Evolutionary conservation across 163 green algal species (phyloP), one percentile per base, ranked within the genome.

Genomic region (Volvox carteri): DNA sequence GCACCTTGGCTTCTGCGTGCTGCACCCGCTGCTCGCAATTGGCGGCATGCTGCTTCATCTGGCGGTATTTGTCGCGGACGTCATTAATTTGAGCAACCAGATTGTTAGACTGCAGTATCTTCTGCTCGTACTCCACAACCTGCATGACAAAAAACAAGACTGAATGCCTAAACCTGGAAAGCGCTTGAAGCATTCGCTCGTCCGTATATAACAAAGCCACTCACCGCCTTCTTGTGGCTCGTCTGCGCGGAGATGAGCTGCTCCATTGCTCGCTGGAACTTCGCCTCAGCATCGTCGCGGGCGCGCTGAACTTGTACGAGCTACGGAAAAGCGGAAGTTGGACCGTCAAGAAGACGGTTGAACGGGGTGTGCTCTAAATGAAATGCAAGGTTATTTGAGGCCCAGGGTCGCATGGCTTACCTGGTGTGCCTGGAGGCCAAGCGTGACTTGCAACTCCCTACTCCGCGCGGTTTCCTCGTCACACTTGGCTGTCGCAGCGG

Each of bases 231-330:
- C 30, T 89, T 89, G 70, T 77, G 54, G 28, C 33, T 65, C 7
- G 84, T 89, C 54, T 84, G 72, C 9, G 84, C 54, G 6, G 42
- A 25, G 41, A 89, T 84, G n/a, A 89, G 72, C 84, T 89, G 84
- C 39, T 89, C 72, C 84, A 89, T 89, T n/a, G 84, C 84, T 56
- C 73, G 80, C 25, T 84, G 62, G 84, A 84, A 84, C 54, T 76
- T 77, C 2, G 84, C 84, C 41, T 84, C 72, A 0, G 39, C 39
- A 60, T 89, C 84, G 18, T 89, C 84, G 5, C 52, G 52, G 5
- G 39, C 72, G 9, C 54, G 39, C 54, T 77, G 52, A 52, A 77
- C 28, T 37, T 84, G 72, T 12, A 78, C 35, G 0, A 89, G 19
- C 84, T 89, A 72, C 62, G 37, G 4, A 60, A 35, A 52, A 46